Conservation (phyloP, 768 basidiomycete genomes). For the Rhizopogon vinicolor region DNA sequence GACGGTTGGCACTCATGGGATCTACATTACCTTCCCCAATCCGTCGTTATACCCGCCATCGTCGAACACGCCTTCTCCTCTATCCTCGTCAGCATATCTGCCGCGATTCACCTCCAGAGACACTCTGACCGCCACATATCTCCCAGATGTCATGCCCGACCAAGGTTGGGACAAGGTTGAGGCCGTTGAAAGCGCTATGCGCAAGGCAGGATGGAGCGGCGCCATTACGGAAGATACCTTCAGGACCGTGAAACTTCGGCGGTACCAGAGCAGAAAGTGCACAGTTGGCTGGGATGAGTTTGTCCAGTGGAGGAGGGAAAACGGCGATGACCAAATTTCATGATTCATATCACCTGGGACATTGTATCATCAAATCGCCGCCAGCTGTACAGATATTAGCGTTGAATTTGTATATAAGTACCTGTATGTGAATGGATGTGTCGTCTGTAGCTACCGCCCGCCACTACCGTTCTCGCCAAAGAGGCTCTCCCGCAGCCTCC, state of each 20-base stretch:
- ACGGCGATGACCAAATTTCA: conserved; percentile 33
- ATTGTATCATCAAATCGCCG: conserved; percentile 6
- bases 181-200: conserved; percentile 86
- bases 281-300: conserved; percentile 74
- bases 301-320: conserved; percentile 61
- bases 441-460: background rate
- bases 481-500: conserved; percentile 40
- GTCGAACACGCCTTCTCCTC: conserved; percentile 65
- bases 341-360: background rate
- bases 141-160: conserved; percentile 88
- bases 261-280: conserved; percentile 78
- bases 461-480: conserved; percentile 12
- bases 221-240: conserved; percentile 78
- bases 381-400: conserved; percentile 8
- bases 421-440: background rate
- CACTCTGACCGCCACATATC: conserved; percentile 80
- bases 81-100: conserved; percentile 60
- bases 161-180: conserved; percentile 94
- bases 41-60: conserved; percentile 58
- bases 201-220: conserved; percentile 89
- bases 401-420: conserved; percentile 1
- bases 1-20: conserved; percentile 90
- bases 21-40: conserved; percentile 83
- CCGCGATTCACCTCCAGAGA: conserved; percentile 51
- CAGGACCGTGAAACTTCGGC: conserved; percentile 66